Conservation (phyloP, 805 yeast genomes). For the Myxozyma monticola region DNA sequence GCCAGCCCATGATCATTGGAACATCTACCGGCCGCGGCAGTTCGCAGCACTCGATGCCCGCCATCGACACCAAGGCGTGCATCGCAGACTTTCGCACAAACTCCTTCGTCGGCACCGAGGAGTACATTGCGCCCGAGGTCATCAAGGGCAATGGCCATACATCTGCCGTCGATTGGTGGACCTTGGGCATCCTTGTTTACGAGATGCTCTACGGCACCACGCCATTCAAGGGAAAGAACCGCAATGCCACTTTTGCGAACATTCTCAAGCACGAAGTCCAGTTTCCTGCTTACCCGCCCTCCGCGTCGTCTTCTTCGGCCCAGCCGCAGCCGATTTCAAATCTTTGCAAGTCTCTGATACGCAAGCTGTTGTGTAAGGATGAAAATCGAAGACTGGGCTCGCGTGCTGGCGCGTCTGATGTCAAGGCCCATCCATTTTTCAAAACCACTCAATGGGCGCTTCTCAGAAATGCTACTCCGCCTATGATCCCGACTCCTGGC, state of each 20-base stretch:
- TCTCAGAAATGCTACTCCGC: slow-evolving; percentile 88
- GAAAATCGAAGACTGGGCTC: slow-evolving; percentile 88
- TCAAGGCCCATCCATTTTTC: slow-evolving; percentile 88
- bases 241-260: slow-evolving; percentile 87
- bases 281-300: slow-evolving; percentile 48
- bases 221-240: slow-evolving; percentile 89
- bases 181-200: slow-evolving; percentile 85
- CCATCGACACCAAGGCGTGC: slow-evolving; percentile 89
- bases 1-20: slow-evolving; percentile 68
- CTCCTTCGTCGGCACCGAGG: slow-evolving; percentile 98
- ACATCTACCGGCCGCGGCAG: slow-evolving; percentile 35
- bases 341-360: slow-evolving; percentile 74
- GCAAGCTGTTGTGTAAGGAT: slow-evolving; percentile 81
- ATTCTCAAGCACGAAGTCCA: slow-evolving; percentile 79
- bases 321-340: slow-evolving; percentile 58
- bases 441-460: slow-evolving; percentile 94
- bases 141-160: slow-evolving; percentile 97
- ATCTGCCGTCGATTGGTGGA: slow-evolving; percentile 99
- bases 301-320: slow-evolving; percentile 21
- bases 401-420: slow-evolving; percentile 90
- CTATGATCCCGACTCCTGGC: slow-evolving; percentile 83
- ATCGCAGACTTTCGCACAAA: slow-evolving; percentile 95
- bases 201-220: slow-evolving; percentile 97
- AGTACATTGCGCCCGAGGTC: slow-evolving; percentile 97
- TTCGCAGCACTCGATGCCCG: slow-evolving; percentile 50